These are phyloP conservation scores for Neurospora terricola DNA, from an alignment of 495 filamentous ascomycete species.

Conservation along the genomic window DNA sequence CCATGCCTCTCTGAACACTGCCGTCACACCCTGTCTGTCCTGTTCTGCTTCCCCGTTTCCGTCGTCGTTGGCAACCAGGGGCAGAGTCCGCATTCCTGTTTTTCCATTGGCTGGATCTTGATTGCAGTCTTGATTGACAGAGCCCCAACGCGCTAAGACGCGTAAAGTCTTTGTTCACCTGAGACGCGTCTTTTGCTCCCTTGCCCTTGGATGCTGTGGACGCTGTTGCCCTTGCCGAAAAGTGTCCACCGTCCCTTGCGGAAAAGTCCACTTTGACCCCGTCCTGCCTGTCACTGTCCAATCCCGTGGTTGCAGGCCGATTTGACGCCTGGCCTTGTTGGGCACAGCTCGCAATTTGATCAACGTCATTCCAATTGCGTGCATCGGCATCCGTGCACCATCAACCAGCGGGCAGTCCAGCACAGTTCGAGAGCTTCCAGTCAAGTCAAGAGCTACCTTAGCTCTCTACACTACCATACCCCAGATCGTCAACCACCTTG, in stretches of 20 bases:
- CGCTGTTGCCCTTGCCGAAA: background rate
- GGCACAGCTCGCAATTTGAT: background rate
- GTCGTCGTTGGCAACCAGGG: background rate
- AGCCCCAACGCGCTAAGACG: background rate
- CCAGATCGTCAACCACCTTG: background rate
- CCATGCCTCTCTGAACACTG: background rate
- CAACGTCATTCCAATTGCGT: background rate
- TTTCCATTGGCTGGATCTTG: background rate
- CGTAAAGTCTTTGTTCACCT: background rate
- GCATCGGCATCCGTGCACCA: background rate
- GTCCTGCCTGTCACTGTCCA: background rate
- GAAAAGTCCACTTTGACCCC: background rate
- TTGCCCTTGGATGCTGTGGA: background rate
- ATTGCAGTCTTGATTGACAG: background rate
- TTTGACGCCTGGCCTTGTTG: background rate
- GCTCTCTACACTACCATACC: background rate
- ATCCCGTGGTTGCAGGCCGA: background rate
- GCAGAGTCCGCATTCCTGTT: background rate
- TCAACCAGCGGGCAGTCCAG: conserved; percentile 10
- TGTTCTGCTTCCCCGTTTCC: background rate
- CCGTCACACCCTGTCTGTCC: background rate
- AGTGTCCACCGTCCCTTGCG: background rate
- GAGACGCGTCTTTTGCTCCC: background rate
- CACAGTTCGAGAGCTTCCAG: background rate
- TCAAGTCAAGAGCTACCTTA: background rate